Percentiles rank a stretch among this genome's conserved stretches.
These are phyloP conservation scores for Starmerella khaoyaiensis DNA, from an alignment of 805 yeast species.

Conservation along the genomic window DNA sequence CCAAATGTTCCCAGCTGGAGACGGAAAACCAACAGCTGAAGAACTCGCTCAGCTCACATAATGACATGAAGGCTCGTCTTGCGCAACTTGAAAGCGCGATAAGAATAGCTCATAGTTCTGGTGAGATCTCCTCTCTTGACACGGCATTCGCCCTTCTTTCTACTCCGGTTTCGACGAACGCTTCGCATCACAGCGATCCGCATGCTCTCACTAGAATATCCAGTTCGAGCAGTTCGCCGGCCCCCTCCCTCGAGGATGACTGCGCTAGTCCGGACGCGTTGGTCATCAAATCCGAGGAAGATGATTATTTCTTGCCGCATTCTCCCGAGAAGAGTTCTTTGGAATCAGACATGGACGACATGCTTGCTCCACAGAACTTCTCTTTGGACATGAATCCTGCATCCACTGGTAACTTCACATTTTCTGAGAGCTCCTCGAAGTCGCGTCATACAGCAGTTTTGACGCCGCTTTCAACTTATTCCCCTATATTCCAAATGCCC, in stretches of 20 bases:
- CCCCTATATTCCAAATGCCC: background rate
- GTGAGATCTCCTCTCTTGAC: slow-evolving; percentile 11
- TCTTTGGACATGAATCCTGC: slow-evolving; percentile 12
- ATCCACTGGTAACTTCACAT: slow-evolving; percentile 11
- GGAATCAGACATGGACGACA: slow-evolving; percentile 6
- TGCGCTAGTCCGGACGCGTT: slow-evolving; percentile 21
- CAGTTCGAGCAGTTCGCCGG: slow-evolving; percentile 15
- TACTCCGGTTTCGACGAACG: slow-evolving; percentile 15
- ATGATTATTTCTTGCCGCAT: slow-evolving; percentile 8
- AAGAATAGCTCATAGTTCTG: slow-evolving; percentile 17
- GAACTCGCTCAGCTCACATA: slow-evolving; percentile 8
- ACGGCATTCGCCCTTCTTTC: too few species aligned
- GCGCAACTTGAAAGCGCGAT: slow-evolving; percentile 21
- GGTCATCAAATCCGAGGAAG: slow-evolving; percentile 10
- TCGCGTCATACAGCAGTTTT: slow-evolving; percentile 27
- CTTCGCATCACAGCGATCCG: background rate
- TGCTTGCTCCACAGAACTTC: slow-evolving; percentile 8
- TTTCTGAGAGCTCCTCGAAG: slow-evolving; percentile 22
- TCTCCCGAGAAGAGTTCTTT: slow-evolving; percentile 7
- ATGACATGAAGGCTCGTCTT: slow-evolving; percentile 13
- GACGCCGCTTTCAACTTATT: slow-evolving; percentile 15
- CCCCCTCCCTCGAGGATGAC: slow-evolving; percentile 19
- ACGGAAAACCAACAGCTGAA: slow-evolving; percentile 23
- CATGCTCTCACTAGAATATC: too few species aligned
- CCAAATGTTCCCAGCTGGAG: slow-evolving; percentile 29